Base-by-base conservation (phyloP, 345 rosid species). In the Lepidium aucheri region DNA sequence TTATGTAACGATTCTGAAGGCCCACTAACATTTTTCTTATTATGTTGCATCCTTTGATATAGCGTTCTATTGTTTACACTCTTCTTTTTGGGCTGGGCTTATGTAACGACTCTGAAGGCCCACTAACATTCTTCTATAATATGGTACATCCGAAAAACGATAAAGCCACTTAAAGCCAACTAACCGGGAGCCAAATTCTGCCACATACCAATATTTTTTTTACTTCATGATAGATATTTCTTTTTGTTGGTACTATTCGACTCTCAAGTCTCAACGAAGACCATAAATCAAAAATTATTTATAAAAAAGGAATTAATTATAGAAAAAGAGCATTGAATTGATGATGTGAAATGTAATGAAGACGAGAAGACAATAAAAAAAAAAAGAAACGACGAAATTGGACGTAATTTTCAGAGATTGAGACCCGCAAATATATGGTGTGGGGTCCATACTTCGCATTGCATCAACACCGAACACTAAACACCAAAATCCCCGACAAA, bases 401-500 rank as follows among this genome's bases (percentile, higher is more conserved):
- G 45, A 63, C 69, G 60, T 72, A 47, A 45, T 36, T 17, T 24
- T 45, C 60, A 57, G 13, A 22, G 35, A 18, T 17, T 53, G 40
- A 51, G 57, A 57, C 57, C 22, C 64, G 22, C 42, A 22, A 69
- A 62, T 9, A 72, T 56, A 64, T 64, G 70, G 26, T 47, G 14
- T 36, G 51, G 76, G 70, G 0, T 54, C 70, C 65, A 56, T 65
- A 20, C 33, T 14, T 6, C 15, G 1, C 18, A 36, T 36, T 53
- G 36, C 49, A 53, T 42, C 22, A 38, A 40, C 38, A 30, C 67
- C 28, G 13, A 62, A 53, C 64, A 15, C 75, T 63, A 71, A 63
- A 71, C 57, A 55, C 70, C 76, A 72, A 72, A 50, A 50, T 36
- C 47, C 55, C 71, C 64, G 28, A 20, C 9, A 66, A 14, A 57